phyloP scores from a whole-genome alignment of 805 yeast genomes.

The Starmerella etchellsii region DNA sequence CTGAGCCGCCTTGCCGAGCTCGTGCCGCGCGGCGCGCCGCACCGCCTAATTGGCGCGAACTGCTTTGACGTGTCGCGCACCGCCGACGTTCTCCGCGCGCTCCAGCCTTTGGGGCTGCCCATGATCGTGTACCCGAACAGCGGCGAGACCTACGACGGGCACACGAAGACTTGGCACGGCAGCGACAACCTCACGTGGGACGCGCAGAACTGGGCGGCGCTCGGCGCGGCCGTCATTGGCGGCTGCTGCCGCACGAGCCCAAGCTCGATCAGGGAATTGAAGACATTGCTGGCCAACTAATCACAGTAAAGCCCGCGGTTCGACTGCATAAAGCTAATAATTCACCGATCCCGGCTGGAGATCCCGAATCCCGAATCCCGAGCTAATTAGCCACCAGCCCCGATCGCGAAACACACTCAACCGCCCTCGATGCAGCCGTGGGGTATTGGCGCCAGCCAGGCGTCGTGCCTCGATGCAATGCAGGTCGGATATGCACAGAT shows the following conservation, averaged over 20 bases:
- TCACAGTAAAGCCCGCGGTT: no score
- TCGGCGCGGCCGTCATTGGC: constrained; percentile 44
- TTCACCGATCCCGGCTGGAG: no score
- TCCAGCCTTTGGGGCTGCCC: constrained; percentile 27
- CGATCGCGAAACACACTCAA: no score
- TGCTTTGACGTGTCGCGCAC: constrained; percentile 44
- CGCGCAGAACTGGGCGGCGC: constrained; percentile 31
- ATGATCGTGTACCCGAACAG: constrained; percentile 61
- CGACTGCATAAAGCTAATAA: no score
- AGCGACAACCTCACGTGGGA: constrained; percentile 27
- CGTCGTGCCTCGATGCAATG: no score
- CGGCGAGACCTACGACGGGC: constrained; percentile 51
- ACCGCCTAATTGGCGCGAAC: constrained; percentile 48
- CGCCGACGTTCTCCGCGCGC: constrained; percentile 29
- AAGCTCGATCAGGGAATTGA: no score
- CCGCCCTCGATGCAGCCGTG: no score
- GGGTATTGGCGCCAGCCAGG: no score
- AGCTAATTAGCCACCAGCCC: no score
- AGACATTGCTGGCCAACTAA: no score
- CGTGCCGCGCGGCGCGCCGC: constrained; percentile 13
- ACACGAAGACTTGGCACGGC: constrained; percentile 32
- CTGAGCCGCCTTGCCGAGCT: constrained; percentile 30
- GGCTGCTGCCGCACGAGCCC: constrained; percentile 71
- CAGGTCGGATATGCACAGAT: no score
- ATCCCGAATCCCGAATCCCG: no score